Conservation (phyloP, 805 yeast genomes). For the Priceomyces medius region DNA sequence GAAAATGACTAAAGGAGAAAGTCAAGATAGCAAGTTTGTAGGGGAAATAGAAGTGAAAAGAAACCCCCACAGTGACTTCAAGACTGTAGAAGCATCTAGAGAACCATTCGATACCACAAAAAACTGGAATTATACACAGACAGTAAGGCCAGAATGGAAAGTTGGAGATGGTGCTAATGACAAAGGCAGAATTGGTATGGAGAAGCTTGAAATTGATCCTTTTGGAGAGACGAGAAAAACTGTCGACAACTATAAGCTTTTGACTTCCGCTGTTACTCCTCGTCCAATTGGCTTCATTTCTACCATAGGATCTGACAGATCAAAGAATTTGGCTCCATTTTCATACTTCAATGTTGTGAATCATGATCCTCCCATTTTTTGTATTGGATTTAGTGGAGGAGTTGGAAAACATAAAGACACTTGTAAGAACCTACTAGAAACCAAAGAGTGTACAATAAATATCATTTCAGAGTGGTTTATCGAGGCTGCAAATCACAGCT, state of each 20-base stretch:
- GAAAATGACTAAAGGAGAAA: no score
- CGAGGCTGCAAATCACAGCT: conserved; percentile 58
- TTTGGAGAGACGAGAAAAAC: conserved; percentile 37
- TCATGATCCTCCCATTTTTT: conserved; percentile 59
- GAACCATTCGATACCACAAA: conserved; percentile 3
- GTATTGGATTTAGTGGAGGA: conserved; percentile 46
- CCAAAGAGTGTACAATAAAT: conserved; percentile 54
- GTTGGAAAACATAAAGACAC: conserved; percentile 46
- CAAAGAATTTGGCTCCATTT: conserved; percentile 57
- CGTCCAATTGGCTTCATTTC: conserved; percentile 62
- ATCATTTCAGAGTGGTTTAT: conserved; percentile 61
- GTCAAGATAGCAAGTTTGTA: no score
- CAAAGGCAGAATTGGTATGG: conserved; percentile 42
- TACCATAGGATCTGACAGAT: conserved; percentile 43
- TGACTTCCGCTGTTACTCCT: conserved; percentile 53
- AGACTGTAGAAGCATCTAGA: conserved; percentile 2
- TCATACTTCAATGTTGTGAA: conserved; percentile 50
- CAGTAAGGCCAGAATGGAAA: conserved; percentile 37
- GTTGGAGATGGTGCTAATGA: conserved; percentile 48
- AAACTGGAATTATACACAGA: conserved; percentile 18
- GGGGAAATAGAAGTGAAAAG: no score
- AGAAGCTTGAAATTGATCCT: conserved; percentile 52
- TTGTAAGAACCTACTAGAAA: conserved; percentile 45
- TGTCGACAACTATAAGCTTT: conserved; percentile 47
- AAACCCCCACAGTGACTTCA: conserved; percentile 15